These are phyloP conservation scores for Oleoguttula mirabilis DNA, from an alignment of 495 filamentous ascomycete genomes.

Conservation along the genomic window DNA sequence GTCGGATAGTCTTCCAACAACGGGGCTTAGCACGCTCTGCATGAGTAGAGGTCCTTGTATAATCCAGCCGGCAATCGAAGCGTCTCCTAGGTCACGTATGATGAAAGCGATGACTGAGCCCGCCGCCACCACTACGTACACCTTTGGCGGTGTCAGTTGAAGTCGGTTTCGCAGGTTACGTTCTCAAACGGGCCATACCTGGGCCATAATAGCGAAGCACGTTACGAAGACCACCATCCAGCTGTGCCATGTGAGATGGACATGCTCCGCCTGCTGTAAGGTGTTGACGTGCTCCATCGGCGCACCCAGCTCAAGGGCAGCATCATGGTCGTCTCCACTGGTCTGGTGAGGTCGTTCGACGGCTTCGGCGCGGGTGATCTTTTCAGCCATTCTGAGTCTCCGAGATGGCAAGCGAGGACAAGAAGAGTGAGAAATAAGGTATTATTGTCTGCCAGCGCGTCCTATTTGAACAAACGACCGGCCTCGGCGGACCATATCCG, in stretches of 20 bases:
- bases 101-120: slow-evolving; percentile 44
- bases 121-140: slow-evolving; percentile 45
- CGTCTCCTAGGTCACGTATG: slow-evolving; percentile 39
- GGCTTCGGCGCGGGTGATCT: too few relatives aligned
- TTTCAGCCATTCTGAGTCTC: slow-evolving; percentile 9
- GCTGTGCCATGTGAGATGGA: slow-evolving; percentile 25
- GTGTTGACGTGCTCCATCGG: slow-evolving; percentile 11
- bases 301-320: slow-evolving; percentile 2
- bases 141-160: too few relatives aligned
- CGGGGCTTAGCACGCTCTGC: slow-evolving; percentile 42
- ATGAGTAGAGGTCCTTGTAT: slow-evolving; percentile 45
- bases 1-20: slow-evolving; percentile 43
- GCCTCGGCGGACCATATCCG: too few relatives aligned
- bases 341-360: neutral
- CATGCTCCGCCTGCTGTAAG: slow-evolving; percentile 16
- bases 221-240: slow-evolving; percentile 28
- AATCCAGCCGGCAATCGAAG: slow-evolving; percentile 40
- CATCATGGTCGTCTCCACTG: neutral
- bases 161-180: too few relatives aligned
- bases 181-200: too few relatives aligned
- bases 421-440: too few relatives aligned
- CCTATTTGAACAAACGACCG: too few relatives aligned
- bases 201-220: slow-evolving; percentile 31
- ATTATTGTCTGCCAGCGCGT: too few relatives aligned
- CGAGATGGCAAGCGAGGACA: too few relatives aligned